Base-by-base conservation (phyloP, 1,284 basidiomycete genomes). In the Meira nashicola region DNA sequence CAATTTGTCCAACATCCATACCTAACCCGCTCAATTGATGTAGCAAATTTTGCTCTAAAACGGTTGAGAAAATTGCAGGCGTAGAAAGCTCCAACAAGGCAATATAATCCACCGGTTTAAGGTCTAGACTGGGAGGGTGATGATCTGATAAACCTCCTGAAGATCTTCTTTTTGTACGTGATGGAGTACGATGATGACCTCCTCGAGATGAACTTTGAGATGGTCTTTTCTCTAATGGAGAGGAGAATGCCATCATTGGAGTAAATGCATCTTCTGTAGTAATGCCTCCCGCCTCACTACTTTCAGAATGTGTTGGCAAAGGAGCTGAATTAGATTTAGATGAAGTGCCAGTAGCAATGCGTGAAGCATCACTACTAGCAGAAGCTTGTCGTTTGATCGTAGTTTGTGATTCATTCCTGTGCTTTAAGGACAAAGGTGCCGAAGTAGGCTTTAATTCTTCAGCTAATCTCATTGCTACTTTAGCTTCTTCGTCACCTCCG, bases 1-100 rank as follows among this genome's bases (percentile, higher is more conserved):
- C 87, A 58, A 97, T 89, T 79, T 98, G 95, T 10, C 90, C 91
- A 0, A 89, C 89, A 76, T 98, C 94, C 64, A 97, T 86, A 0
- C 95, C 94, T 7, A 96, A 81, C 17, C 80, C 76, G 61, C 86
- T 87, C 55, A 98, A 82, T 2, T 82, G 83, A 60, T 89, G 89
- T 15, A 97, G 80, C 10, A 98, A 81, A 15, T 87, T 84, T 54
- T 90, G 85, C 76, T 97, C 94, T 0, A 87, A 48, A 10, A 59
- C 47, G 0, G 90, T 91, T 0, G 90, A 87, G 79, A 97, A 94
- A 14, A 91, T 87, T 48, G 89, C 85, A 0, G 90, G 86, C 0
- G 86, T 85, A 0, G 86, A 86, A 12, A 84, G 83, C 40, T 81
- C 83, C 37, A 96, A 83, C 56, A 92, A 80, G 1, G 84, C 83